Evolutionary conservation across 2,329 filamentous ascomycete species (phyloP), one percentile per base, ranked within the genome.

Genomic region (Epicoccum sorghinum): DNA sequence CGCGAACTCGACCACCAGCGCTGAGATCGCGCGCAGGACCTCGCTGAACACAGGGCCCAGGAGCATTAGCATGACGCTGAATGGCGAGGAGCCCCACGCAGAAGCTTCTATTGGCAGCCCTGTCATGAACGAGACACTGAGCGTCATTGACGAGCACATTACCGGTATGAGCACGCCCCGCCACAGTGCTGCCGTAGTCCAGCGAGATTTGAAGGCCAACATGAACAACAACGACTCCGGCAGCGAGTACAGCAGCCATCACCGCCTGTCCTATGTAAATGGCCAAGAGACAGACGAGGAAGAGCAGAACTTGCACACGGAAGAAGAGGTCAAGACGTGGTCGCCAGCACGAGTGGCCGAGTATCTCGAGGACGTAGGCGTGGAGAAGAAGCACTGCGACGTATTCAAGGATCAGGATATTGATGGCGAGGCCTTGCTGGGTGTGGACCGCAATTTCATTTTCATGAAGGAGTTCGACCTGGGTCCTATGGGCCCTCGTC

Each of bases 371-470:
- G 89, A 89, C 1, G 80, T 86, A 4, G 93, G 92, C 6, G 89
- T 98, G 7, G 93, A 98, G 72, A 86, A 88, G 66, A 87, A 88
- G 63, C 93, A 98, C 65, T 99, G 95, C 70, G 89, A 96, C 61
- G 90, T 98, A 3, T 99, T 99, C 68, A 83, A 89, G 64, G 93
- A 98, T 68, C 93, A 99, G 75, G 95, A 99, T 73, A 98, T 99
- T 53, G 88, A 90, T 2, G 95, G 95, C 43, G 93, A 98, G 67
- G 93, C 98, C 4, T 78, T 99, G 35, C 78, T 99, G 47, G 91
- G 90, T 47, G 96, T 98, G 91, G 92, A 97, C 66, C 93, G 97
- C 77, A 90, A 91, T 52, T 96, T 95, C 35, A 82, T 98, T 13
- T 96, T 97, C 72, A 88, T 98, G 79, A 96, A 96, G 71, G 93